Evolutionary conservation across 139 green algal genomes (phyloP).

Genomic region (Tetratostichococcus sp.): DNA sequence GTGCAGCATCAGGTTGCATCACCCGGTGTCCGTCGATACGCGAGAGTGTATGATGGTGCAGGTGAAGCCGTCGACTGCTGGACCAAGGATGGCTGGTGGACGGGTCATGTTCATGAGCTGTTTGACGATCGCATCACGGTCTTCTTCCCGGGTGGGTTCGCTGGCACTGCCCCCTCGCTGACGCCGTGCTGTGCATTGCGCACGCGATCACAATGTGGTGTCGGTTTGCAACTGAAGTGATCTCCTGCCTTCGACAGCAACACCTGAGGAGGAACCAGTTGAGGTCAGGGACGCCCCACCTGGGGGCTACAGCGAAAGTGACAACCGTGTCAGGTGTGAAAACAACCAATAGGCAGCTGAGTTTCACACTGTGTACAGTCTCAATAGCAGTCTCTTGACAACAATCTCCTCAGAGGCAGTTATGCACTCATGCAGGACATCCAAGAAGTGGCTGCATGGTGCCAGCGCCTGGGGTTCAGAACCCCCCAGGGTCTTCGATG

Average conservation of each 20-base stretch:
- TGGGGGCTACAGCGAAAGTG: neutral
- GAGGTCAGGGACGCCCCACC: neutral
- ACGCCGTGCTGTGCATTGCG: no score
- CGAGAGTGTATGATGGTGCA: neutral
- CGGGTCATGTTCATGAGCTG: neutral
- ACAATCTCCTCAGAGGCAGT: no score
- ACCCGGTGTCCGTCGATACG: no score
- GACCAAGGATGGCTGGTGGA: neutral
- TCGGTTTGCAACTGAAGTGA: no score
- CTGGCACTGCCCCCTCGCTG: no score
- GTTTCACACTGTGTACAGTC: no score
- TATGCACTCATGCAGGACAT: no score
- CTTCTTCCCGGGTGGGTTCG: neutral
- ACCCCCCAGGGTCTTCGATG: neutral
- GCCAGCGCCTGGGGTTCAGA: neutral
- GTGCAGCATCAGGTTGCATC: no score
- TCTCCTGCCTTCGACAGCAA: neutral
- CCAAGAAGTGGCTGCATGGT: neutral
- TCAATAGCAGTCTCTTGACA: no score
- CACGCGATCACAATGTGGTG: no score
- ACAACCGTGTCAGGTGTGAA: neutral
- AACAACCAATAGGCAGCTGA: no score
- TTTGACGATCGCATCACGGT: neutral
- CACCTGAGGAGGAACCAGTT: no score
- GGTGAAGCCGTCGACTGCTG: neutral